Percentiles rank a stretch among this genome's conserved stretches.
Conservation (phyloP, 2,329 filamentous ascomycete genomes). For the Colletotrichum caudatum region DNA sequence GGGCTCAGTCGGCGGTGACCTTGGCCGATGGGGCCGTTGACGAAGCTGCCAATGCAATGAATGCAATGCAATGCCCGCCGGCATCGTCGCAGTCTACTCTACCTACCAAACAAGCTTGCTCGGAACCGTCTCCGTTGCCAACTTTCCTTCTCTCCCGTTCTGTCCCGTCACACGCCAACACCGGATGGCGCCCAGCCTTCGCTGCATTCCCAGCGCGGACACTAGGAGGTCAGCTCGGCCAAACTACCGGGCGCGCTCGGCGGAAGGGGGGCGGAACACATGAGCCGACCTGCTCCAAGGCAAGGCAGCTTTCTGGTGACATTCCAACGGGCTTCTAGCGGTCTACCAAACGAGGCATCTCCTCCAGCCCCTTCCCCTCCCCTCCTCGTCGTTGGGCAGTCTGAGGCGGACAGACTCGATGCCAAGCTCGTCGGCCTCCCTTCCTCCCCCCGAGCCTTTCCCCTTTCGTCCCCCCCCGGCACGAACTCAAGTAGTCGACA, state of each 20-base stretch:
- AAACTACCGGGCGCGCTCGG: slow-evolving; percentile 33
- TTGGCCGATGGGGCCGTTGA: not conserved
- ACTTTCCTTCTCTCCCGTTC: not conserved
- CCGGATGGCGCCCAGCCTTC: not conserved
- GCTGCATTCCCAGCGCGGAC: not conserved
- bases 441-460: slow-evolving; percentile 3
- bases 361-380: slow-evolving; percentile 3
- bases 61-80: not conserved
- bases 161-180: slow-evolving; percentile 2
- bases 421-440: slow-evolving; percentile 1
- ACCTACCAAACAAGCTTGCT: slow-evolving; percentile 3
- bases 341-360: not conserved
- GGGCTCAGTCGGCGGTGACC: not conserved
- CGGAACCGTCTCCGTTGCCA: too few species aligned
- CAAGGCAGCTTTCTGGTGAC: slow-evolving; percentile 6
- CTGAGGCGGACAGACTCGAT: not conserved
- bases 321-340: slow-evolving; percentile 19
- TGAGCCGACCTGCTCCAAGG: not conserved
- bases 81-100: not conserved
- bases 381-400: slow-evolving; percentile 8
- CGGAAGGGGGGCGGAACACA: not conserved
- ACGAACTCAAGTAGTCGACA: not conserved
- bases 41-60: not conserved
- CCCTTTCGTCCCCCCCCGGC: slow-evolving; percentile 1
- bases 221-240: slow-evolving; percentile 14